phyloP scores from a whole-genome alignment of 768 basidiomycete genomes.

The Wakefieldia striispora region DNA sequence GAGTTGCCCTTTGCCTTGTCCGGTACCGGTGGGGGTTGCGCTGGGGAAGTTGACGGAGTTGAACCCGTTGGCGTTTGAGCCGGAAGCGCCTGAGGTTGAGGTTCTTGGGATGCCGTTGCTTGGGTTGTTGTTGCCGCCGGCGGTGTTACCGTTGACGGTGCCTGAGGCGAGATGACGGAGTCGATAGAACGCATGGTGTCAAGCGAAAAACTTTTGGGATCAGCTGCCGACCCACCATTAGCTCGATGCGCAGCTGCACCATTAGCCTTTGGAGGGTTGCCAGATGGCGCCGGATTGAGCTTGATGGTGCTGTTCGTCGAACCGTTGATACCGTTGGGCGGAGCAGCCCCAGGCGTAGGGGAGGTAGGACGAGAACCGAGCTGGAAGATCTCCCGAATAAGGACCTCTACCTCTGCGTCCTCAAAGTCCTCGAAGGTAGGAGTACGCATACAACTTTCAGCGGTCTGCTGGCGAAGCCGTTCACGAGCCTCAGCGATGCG shows the following conservation, averaged over 20 bases:
- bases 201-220: conserved; percentile 24
- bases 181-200: conserved; percentile 20
- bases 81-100: not conserved
- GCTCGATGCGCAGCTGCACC: conserved; percentile 19
- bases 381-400: conserved; percentile 29
- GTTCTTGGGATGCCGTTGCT: not conserved
- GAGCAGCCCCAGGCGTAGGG: conserved; percentile 9
- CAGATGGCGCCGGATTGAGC: conserved; percentile 18
- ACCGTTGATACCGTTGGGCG: conserved; percentile 12
- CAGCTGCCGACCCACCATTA: conserved; percentile 32
- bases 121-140: not conserved
- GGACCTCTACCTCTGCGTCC: conserved; percentile 23
- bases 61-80: not conserved
- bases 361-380: conserved; percentile 29
- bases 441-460: conserved; percentile 30
- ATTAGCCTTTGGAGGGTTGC: conserved; percentile 21
- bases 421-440: conserved; percentile 35
- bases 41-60: not conserved
- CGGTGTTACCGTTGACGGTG: not conserved
- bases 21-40: not conserved
- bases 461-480: conserved; percentile 34
- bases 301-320: conserved; percentile 12
- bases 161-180: conserved; percentile 15
- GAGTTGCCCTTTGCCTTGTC: conserved; percentile 9
- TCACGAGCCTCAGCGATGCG: conserved; percentile 41